Evolutionary conservation across 1,284 basidiomycete species (phyloP).

Genomic region (Xerocomus amazonicus): DNA sequence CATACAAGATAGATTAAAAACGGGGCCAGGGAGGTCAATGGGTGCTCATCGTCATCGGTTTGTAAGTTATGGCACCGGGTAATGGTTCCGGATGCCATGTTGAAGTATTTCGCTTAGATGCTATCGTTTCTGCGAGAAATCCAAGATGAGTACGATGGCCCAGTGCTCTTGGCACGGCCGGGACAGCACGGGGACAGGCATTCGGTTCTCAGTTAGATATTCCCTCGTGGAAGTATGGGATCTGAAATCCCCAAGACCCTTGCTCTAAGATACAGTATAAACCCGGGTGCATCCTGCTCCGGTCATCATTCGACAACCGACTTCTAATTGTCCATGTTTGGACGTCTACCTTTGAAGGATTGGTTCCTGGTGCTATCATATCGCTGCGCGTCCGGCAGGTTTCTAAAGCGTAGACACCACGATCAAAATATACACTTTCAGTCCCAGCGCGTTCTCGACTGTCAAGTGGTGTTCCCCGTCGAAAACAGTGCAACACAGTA

Average conservation of each 20-base stretch:
- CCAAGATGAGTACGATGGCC: conserved; percentile 44
- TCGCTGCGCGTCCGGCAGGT: no score
- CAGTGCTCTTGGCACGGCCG: background rate
- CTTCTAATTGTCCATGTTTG: no score
- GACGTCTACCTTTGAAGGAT: no score
- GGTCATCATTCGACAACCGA: no score
- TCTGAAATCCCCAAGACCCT: background rate
- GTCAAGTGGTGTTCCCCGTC: no score
- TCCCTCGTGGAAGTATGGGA: background rate
- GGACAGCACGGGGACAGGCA: background rate
- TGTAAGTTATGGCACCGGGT: conserved; percentile 44
- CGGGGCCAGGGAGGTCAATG: conserved; percentile 60
- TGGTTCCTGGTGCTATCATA: no score
- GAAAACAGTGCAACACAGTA: no score
- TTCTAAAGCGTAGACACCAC: no score
- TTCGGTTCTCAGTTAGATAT: conserved; percentile 3
- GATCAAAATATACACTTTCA: no score
- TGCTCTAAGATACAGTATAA: no score
- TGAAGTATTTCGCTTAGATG: conserved; percentile 39
- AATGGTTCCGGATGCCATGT: background rate
- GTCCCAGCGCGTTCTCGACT: no score
- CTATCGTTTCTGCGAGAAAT: conserved; percentile 51
- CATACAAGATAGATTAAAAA: conserved; percentile 76
- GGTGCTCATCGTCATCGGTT: conserved; percentile 72
- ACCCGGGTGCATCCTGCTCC: no score